Evolutionary conservation across 768 basidiomycete species (phyloP).

Genomic region (Collybia mongolica): DNA sequence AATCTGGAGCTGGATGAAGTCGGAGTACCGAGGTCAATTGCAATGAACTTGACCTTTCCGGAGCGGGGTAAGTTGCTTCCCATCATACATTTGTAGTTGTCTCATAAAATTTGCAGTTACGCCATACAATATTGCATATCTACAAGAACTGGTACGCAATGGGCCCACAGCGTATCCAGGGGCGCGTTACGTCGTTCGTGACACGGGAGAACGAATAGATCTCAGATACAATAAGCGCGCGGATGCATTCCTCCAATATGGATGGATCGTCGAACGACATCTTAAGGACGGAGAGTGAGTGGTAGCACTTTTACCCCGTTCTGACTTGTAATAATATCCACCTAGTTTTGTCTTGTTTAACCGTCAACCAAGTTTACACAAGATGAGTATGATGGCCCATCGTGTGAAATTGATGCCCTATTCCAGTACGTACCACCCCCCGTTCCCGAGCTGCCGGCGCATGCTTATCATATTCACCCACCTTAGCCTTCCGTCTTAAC

Average conservation of each 20-base stretch:
- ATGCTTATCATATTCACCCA: conserved; percentile 7
- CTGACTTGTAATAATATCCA: conserved; percentile 6
- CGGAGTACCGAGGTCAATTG: conserved; percentile 92
- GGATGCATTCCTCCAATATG: conserved; percentile 94
- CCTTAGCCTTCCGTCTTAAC: conserved; percentile 90
- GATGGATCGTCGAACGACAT: conserved; percentile 98
- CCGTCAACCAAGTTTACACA: conserved; percentile 96
- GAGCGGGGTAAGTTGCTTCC: conserved; percentile 71
- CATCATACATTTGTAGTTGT: conserved; percentile 5
- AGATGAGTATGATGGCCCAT: conserved; percentile 99
- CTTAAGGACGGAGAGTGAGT: conserved; percentile 97
- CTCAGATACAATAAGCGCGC: conserved; percentile 94
- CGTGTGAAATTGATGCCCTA: conserved; percentile 97
- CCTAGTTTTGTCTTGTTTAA: conserved; percentile 90
- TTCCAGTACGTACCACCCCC: conserved; percentile 67
- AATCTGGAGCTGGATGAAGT: conserved; percentile 96
- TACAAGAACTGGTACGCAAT: conserved; percentile 93
- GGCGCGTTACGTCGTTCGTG: conserved; percentile 94
- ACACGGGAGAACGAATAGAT: conserved; percentile 97
- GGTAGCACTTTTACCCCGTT: background rate
- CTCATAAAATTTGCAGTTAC: conserved; percentile 59
- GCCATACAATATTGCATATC: conserved; percentile 92
- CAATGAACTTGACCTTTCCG: conserved; percentile 97
- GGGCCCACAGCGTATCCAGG: conserved; percentile 95
- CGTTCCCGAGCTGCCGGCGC: background rate